Evolutionary conservation across 768 basidiomycete species (phyloP), one percentile per base, ranked within the genome.

Genomic region (Mycena amicta): DNA sequence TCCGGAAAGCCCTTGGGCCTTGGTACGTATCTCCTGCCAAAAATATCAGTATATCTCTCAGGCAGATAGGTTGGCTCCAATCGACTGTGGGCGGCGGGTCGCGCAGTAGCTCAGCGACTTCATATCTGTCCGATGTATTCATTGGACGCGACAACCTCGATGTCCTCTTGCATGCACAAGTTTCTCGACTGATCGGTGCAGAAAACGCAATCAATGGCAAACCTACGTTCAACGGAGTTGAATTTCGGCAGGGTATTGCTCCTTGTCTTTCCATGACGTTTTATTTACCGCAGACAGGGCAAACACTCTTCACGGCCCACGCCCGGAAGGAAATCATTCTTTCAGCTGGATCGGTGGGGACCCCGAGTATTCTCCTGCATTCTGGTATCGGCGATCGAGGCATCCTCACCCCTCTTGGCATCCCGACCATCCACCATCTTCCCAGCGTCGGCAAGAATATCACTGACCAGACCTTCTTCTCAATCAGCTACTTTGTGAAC

Each of bases 21-120:
- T 27, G n/a, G n/a, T n/a, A n/a, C n/a, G n/a, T n/a, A n/a, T n/a
- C n/a, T n/a, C n/a, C n/a, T n/a, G n/a, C n/a, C n/a, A n/a, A n/a
- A n/a, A n/a, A n/a, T n/a, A n/a, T n/a, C n/a, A n/a, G n/a, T n/a
- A n/a, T n/a, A n/a, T n/a, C n/a, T n/a, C n/a, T n/a, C n/a, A n/a
- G n/a, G n/a, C n/a, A n/a, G n/a, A n/a, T n/a, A n/a, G 72, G 69
- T 15, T 78, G 75, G 71, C 59, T 67, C 2, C 73, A 73, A 50
- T 56, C 71, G 3, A 70, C 74, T 3, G 69, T 75, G 27, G 70
- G 71, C 13, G 60, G 60, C 13, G 72, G 71, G 12, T 60, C 63
- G n/a, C 67, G 76, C 25, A 77, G 75, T 61, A 75, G 71, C 46
- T 74, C 78, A 43, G 74, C 75, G 2, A 74, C 71, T 3, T 65